Evolutionary conservation across 2,329 filamentous ascomycete species (phyloP).

Genomic region (Leptographium radiaticola): DNA sequence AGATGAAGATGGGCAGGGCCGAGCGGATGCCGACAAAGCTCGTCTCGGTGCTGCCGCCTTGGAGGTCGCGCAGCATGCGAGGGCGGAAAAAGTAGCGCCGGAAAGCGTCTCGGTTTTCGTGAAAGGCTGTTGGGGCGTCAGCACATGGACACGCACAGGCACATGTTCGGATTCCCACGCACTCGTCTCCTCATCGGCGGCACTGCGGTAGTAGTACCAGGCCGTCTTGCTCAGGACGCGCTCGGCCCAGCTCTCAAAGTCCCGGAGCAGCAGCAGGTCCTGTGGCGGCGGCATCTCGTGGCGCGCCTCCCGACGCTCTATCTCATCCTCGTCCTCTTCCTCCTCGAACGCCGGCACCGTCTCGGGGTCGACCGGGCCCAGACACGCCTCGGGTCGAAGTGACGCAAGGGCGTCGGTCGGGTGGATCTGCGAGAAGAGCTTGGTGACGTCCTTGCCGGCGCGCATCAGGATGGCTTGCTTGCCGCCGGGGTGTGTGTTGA

Average conservation of each 20-base stretch:
- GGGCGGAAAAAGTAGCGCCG: conserved; percentile 11
- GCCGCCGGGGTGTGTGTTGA: conserved; percentile 73
- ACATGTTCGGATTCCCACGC: neutral
- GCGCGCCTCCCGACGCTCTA: neutral
- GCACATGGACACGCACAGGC: neutral
- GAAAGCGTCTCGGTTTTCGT: conserved; percentile 4
- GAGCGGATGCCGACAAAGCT: conserved; percentile 2
- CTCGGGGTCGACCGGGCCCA: neutral
- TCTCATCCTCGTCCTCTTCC: neutral
- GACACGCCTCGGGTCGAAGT: neutral
- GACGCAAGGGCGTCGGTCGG: neutral
- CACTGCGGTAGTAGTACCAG: conserved; percentile 7
- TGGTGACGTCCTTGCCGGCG: conserved; percentile 5
- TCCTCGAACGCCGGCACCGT: neutral
- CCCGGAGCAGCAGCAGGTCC: conserved; percentile 3
- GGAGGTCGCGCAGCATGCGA: conserved; percentile 7
- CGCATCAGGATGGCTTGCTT: conserved; percentile 5
- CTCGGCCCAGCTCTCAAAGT: conserved; percentile 6
- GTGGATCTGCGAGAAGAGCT: conserved; percentile 5
- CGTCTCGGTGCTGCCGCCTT: conserved; percentile 1
- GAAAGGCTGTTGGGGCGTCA: neutral
- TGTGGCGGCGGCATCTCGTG: conserved; percentile 1
- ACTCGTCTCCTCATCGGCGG: conserved; percentile 3
- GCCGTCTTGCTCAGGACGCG: conserved; percentile 3
- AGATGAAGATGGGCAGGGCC: conserved; percentile 9